Evolutionary conservation across 768 basidiomycete genomes (phyloP).

Genomic region (Boletus patriciae): DNA sequence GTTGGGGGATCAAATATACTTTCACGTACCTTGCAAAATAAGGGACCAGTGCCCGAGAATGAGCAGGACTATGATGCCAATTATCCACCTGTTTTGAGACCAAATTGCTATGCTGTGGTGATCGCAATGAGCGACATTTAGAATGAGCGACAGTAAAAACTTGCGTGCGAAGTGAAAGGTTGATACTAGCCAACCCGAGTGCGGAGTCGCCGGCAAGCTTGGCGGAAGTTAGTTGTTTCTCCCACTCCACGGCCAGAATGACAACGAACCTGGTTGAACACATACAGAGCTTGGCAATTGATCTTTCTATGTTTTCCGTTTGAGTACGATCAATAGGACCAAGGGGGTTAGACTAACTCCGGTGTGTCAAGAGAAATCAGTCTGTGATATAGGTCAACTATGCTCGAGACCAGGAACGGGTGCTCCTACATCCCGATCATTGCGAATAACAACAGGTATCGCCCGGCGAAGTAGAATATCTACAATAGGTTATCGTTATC

Average conservation of each 20-base stretch:
- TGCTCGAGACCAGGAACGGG: not conserved
- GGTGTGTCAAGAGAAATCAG: slow-evolving; percentile 40
- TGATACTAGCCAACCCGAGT: slow-evolving; percentile 47
- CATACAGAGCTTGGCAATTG: slow-evolving; percentile 48
- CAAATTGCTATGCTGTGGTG: slow-evolving; percentile 58
- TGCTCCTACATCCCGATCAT: slow-evolving; percentile 46
- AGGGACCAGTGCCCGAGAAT: slow-evolving; percentile 72
- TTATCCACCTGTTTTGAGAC: slow-evolving; percentile 55
- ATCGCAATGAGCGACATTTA: slow-evolving; percentile 12
- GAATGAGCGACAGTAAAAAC: not conserved
- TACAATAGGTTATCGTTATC: slow-evolving; percentile 18
- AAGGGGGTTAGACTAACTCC: slow-evolving; percentile 9
- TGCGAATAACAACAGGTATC: slow-evolving; percentile 45
- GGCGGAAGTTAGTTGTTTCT: not conserved
- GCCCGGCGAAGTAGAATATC: slow-evolving; percentile 47
- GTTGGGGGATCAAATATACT: not conserved
- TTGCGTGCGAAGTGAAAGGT: slow-evolving; percentile 47
- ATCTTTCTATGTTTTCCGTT: slow-evolving; percentile 29
- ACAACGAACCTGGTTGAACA: slow-evolving; percentile 43
- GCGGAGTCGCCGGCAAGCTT: slow-evolving; percentile 46
- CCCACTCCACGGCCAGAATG: not conserved
- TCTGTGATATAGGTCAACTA: slow-evolving; percentile 11
- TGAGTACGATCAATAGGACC: not conserved
- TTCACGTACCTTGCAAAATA: slow-evolving; percentile 55
- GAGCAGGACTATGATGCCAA: slow-evolving; percentile 49